Percentiles rank a stretch among this genome's conserved stretches.
Conservation (phyloP, 2,329 filamentous ascomycete species). For the Aspergillus niger region DNA sequence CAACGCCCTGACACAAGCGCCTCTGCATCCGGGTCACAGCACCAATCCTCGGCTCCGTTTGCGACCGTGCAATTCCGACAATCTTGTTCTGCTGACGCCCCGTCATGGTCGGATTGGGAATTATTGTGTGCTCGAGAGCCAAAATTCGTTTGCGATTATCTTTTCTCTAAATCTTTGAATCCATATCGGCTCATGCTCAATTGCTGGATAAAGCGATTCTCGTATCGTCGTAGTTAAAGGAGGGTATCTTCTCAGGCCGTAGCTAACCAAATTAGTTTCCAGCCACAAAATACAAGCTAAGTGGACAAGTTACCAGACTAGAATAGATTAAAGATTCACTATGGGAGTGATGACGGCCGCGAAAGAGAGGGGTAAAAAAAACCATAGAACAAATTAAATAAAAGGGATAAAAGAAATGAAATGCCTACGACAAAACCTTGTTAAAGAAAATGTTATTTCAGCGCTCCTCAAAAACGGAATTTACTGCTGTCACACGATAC, state of each 20-base stretch:
- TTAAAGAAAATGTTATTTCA: not conserved
- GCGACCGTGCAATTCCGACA: slow-evolving; percentile 19
- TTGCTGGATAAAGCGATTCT: too few relatives aligned
- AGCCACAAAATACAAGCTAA: too few relatives aligned
- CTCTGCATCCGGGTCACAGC: slow-evolving; percentile 22
- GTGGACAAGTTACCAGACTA: too few relatives aligned
- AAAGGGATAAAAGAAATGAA: not conserved
- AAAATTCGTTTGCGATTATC: not conserved
- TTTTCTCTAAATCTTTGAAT: not conserved
- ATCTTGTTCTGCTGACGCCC: slow-evolving; percentile 4
- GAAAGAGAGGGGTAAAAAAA: not conserved
- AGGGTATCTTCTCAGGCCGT: too few relatives aligned
- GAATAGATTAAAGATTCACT: too few relatives aligned
- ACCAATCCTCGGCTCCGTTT: slow-evolving; percentile 16
- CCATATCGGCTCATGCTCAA: not conserved
- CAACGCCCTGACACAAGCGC: slow-evolving; percentile 26
- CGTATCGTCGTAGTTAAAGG: too few relatives aligned
- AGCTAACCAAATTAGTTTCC: too few relatives aligned
- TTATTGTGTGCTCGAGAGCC: not conserved
- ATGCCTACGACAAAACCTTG: not conserved
- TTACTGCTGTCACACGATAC: slow-evolving; percentile 23
- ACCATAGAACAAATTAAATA: too few relatives aligned
- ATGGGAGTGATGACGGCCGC: not conserved
- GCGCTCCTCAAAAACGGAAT: not conserved
- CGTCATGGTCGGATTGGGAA: not conserved